Base-by-base conservation (phyloP, 768 basidiomycete species). In the Pisolithus marmoratus region DNA sequence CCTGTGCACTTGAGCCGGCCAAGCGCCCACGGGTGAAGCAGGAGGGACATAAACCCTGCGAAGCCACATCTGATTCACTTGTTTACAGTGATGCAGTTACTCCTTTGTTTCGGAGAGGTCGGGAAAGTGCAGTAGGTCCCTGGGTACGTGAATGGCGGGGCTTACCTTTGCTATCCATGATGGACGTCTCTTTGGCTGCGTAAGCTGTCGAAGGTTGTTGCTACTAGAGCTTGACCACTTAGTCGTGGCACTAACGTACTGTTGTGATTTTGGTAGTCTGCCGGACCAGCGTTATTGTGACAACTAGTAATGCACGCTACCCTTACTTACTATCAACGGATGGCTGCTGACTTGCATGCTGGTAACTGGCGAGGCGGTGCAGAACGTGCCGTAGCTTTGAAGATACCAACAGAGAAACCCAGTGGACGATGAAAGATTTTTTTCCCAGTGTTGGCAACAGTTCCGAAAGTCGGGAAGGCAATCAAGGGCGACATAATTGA, bases 371-470 rank as follows among this genome's bases (percentile, higher is more conserved):
- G 69, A 37, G 67, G 60, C 38, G 59, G 59, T 49, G 58, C 50
- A 45, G 70, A 64, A 52, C 70, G n/a, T n/a, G n/a, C n/a, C n/a
- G n/a, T n/a, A n/a, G n/a, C n/a, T n/a, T 80, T 81, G 69, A 81
- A 78, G 46, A 78, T 70, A 56, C 76, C 74, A 38, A 80, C 73
- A 48, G 76, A 68, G 63, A 81, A 76, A 20, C 76, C 76, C 54
- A 74, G 72, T 27, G 73, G 72, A 19, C n/a, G 73, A 64, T 53
- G 75, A 73, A 24, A 71, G 54, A 29, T 11, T 8, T 29, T 9
- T 29, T 8, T 29, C 29, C 7, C 8, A n/a, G n/a, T n/a, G n/a
- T n/a, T n/a, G n/a, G n/a, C n/a, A n/a, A n/a, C n/a, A n/a, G n/a
- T n/a, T n/a, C n/a, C n/a, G n/a, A n/a, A n/a, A n/a, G n/a, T n/a